phyloP scores from a whole-genome alignment of 352 stramenopile genomes.

The Globisporangium perplexum region DNA sequence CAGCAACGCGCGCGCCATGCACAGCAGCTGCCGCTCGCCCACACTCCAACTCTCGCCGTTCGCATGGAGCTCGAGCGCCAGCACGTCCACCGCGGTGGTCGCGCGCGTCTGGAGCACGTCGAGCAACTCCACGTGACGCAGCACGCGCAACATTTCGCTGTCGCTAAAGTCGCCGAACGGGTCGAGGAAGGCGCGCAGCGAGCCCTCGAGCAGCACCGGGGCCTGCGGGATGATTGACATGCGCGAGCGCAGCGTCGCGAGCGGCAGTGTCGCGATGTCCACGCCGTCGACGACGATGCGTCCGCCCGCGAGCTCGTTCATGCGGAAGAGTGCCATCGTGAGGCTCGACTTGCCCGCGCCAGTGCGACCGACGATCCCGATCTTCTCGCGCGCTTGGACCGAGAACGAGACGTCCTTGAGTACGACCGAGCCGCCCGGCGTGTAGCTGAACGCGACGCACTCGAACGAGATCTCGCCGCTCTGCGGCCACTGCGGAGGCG shows the following conservation, averaged over 20 bases:
- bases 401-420: slow-evolving; percentile 36
- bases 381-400: slow-evolving; percentile 43
- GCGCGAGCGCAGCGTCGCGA: slow-evolving; percentile 59
- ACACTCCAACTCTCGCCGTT: slow-evolving; percentile 89
- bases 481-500: slow-evolving; percentile 46
- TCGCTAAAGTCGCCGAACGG: slow-evolving; percentile 75
- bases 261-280: slow-evolving; percentile 53
- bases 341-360: slow-evolving; percentile 75
- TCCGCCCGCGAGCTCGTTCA: slow-evolving; percentile 77
- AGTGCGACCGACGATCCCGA: slow-evolving; percentile 26
- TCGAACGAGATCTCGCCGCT: slow-evolving; percentile 71
- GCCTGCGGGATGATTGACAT: slow-evolving; percentile 68
- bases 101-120: neutral
- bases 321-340: slow-evolving; percentile 73
- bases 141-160: slow-evolving; percentile 31
- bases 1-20: slow-evolving; percentile 59
- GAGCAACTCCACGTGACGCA: slow-evolving; percentile 22
- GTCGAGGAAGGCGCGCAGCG: slow-evolving; percentile 84
- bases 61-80: slow-evolving; percentile 84
- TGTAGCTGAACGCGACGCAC: slow-evolving; percentile 46
- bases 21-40: slow-evolving; percentile 90
- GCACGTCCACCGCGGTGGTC: slow-evolving; percentile 15
- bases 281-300: slow-evolving; percentile 56
- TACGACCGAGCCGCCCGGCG: slow-evolving; percentile 22
- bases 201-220: slow-evolving; percentile 86